A percentile compares a stretch with the other conserved stretches of the same genome.
Conservation (phyloP, 129 eudicot species). For the Heracleum sosnowskyi region DNA sequence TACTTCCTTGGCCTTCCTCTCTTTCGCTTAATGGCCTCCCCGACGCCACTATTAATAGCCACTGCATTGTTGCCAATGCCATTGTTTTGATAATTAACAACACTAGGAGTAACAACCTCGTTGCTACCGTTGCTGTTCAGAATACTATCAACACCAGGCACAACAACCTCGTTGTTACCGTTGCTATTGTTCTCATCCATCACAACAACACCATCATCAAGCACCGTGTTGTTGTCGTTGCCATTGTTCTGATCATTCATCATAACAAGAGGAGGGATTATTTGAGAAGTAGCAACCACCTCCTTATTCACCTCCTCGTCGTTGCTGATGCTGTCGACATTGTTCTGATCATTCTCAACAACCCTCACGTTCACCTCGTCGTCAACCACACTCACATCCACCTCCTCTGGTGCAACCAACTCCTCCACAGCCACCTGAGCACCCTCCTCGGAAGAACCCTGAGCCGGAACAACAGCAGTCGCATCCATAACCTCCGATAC, state of each 20-base stretch:
- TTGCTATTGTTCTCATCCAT: not conserved
- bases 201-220: no score
- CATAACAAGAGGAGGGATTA: not conserved
- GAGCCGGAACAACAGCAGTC: no score
- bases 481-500: no score
- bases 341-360: not conserved
- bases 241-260: not conserved
- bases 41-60: not conserved
- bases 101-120: not conserved
- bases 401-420: no score
- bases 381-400: no score
- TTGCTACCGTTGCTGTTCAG: not conserved
- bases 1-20: conserved; percentile 1
- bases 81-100: not conserved
- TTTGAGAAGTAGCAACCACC: not conserved
- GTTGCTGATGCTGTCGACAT: not conserved
- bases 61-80: not conserved
- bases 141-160: not conserved
- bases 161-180: not conserved
- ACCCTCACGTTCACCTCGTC: not conserved
- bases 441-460: not conserved
- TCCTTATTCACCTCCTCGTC: not conserved
- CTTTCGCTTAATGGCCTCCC: not conserved
- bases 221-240: no score
- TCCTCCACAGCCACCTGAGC: not conserved